These are phyloP conservation scores for Hemileccinum rubropunctum DNA, from an alignment of 768 basidiomycete genomes.

Conservation along the genomic window DNA sequence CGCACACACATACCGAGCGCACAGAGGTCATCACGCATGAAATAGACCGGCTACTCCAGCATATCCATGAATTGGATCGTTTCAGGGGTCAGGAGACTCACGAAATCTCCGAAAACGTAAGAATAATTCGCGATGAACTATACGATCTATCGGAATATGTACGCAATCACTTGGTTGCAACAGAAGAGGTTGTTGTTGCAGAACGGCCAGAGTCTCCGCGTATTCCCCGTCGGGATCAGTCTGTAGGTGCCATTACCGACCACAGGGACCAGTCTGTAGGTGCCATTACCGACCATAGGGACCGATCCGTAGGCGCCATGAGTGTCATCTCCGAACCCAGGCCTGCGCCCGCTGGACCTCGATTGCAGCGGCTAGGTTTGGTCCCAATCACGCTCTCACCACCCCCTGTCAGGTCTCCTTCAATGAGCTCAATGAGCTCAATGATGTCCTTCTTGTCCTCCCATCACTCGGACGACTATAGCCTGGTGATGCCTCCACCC, in stretches of 20 bases:
- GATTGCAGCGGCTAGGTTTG: conserved; percentile 17
- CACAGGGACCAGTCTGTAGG: conserved; percentile 46
- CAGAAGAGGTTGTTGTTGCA: conserved; percentile 15
- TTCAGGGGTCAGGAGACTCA: conserved; percentile 60
- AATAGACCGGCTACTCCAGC: conserved; percentile 49
- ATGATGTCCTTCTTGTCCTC: conserved; percentile 48
- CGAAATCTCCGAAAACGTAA: conserved; percentile 64
- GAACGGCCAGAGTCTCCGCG: conserved; percentile 13
- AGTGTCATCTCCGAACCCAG: conserved; percentile 37
- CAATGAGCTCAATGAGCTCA: conserved; percentile 37
- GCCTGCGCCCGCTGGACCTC: conserved; percentile 24
- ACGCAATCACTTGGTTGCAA: conserved; percentile 36
- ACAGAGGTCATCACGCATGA: conserved; percentile 47
- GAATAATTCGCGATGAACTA: conserved; percentile 67
- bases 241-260: conserved; percentile 44
- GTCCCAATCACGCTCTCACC: conserved; percentile 41
- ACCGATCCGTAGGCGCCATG: conserved; percentile 46
- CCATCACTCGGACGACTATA: conserved; percentile 73
- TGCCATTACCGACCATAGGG: conserved; percentile 39
- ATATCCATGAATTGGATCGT: conserved; percentile 63
- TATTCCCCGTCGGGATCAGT: conserved; percentile 36
- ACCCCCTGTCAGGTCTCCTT: conserved; percentile 40
- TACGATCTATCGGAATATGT: conserved; percentile 58
- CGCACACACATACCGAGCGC: conserved; percentile 36
- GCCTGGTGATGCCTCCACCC: conserved; percentile 29